Base-by-base conservation (phyloP, 2,329 filamentous ascomycete species). In the Xylariales sp. region DNA sequence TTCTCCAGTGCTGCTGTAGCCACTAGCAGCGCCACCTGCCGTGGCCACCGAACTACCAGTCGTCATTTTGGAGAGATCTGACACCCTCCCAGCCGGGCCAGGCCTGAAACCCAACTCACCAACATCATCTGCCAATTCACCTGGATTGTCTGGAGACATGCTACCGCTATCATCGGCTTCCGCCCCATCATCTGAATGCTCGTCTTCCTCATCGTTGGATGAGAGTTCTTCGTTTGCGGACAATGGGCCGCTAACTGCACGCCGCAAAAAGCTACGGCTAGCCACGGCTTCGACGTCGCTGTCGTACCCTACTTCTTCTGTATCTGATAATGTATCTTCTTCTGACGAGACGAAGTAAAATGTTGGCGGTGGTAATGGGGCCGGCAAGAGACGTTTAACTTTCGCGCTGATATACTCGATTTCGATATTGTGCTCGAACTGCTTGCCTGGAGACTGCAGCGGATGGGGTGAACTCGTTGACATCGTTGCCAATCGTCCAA, bases 181-280 rank as follows among this genome's bases (percentile, higher is more conserved):
- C 13, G 89, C 90, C 12, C 86, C 86, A 28, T 71, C 71, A 53
- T 85, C 74, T 23, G 83, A 84, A 57, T 97, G 91, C 52, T 83
- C 77, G 69, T 93, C 93, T 58, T 97, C 91, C 44, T 93, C 88
- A 56, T 85, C 85, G 28, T 79, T 87, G 43, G 87, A 88, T 51
- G 97, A 93, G 31, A 85, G 63, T 50, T 85, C 77, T 47, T 83
- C 83, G 12, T 87, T 86, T 3, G 88, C 81, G 12, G 90, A 90
- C 60, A 95, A 91, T 60, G 95, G 81, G 42, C 74, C 72, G 44
- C 95, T n/a, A n/a, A n/a, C 85, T 56, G 90, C 83, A 16, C 53
- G 52, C 7, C 52, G 15, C 13, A 53, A 51, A 5, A 51, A 49
- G 8, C 44, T 48, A 32, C 48, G 44, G 21, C 44, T 46, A n/a